Percentiles rank a stretch among this genome's conserved stretches.
These are phyloP conservation scores for Plantago elongata DNA, from an alignment of 257 asterid genomes.

Conservation along the genomic window DNA sequence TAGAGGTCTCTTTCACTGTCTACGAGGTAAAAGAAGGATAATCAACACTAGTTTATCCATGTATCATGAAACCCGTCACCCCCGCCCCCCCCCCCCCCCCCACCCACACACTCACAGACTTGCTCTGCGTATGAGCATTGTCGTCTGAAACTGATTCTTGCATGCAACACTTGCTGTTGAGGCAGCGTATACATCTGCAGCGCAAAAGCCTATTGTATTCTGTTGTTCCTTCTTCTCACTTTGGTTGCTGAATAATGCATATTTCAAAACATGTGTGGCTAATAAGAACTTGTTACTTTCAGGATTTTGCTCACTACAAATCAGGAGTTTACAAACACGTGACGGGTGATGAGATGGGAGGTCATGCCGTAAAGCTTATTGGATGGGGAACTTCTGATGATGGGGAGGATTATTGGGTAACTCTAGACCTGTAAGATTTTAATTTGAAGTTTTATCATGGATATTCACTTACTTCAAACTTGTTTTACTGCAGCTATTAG, in stretches of 20 bases:
- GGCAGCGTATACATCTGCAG: too few relatives aligned
- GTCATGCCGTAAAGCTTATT: constrained; percentile 89
- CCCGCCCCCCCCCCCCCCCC: too few relatives aligned
- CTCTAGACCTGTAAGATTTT: constrained; percentile 18
- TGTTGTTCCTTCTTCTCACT: neutral
- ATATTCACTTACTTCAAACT: constrained; percentile 21
- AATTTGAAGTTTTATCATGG: constrained; percentile 13
- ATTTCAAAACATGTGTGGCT: neutral
- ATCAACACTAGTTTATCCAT: too few relatives aligned
- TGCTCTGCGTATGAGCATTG: too few relatives aligned
- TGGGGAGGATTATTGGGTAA: constrained; percentile 95
- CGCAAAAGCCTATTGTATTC: too few relatives aligned
- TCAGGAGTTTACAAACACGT: constrained; percentile 90
- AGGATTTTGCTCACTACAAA: constrained; percentile 91
- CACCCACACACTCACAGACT: too few relatives aligned
- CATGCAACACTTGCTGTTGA: too few relatives aligned
- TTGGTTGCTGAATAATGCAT: neutral
- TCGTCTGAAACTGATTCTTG: too few relatives aligned
- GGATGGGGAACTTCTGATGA: constrained; percentile 87
- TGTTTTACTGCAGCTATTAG: constrained; percentile 59
- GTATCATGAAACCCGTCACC: too few relatives aligned
- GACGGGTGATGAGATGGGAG: constrained; percentile 73
- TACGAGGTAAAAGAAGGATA: constrained; percentile 58
- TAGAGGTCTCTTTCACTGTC: constrained; percentile 90
- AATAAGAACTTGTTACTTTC: constrained; percentile 13